Evolutionary conservation across 202 grass and related monocot species (phyloP).

Genomic region (Zoysia matrella): DNA sequence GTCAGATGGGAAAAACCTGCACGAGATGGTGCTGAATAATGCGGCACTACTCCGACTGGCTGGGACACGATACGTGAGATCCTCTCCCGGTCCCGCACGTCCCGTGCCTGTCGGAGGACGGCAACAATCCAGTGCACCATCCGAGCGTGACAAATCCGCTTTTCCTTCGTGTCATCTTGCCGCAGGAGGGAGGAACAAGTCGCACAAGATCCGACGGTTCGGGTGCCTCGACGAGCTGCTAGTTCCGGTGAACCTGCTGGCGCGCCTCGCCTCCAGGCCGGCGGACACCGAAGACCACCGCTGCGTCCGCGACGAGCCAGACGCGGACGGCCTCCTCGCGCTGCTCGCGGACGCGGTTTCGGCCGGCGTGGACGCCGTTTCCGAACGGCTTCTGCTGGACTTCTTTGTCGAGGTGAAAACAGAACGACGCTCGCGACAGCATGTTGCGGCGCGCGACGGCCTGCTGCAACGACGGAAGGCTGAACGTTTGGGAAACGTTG

Average conservation of each 20-base stretch:
- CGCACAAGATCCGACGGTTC: constrained; percentile 61
- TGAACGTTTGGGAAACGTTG: neutral
- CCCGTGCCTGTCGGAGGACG: no score
- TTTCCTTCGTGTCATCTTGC: neutral
- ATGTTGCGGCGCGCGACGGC: no score
- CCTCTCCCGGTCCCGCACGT: no score
- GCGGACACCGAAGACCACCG: neutral
- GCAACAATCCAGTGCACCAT: no score
- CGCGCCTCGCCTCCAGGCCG: constrained; percentile 39
- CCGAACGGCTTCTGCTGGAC: constrained; percentile 69
- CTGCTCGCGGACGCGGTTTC: constrained; percentile 31
- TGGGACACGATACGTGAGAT: no score
- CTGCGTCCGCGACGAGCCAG: neutral
- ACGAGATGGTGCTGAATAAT: neutral
- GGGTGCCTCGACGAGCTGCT: constrained; percentile 40
- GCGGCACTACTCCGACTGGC: no score
- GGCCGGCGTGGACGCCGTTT: neutral
- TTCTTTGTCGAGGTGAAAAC: constrained; percentile 58
- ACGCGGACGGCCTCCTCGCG: constrained; percentile 1
- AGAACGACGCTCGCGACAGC: neutral
- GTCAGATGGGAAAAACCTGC: neutral
- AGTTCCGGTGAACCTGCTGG: constrained; percentile 42
- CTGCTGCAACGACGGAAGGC: neutral
- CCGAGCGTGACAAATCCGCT: no score
- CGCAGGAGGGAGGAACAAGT: constrained; percentile 50